These are phyloP conservation scores for Backusella tarrabulga DNA, from an alignment of 192 early-diverging fungal genomes.

Conservation along the genomic window DNA sequence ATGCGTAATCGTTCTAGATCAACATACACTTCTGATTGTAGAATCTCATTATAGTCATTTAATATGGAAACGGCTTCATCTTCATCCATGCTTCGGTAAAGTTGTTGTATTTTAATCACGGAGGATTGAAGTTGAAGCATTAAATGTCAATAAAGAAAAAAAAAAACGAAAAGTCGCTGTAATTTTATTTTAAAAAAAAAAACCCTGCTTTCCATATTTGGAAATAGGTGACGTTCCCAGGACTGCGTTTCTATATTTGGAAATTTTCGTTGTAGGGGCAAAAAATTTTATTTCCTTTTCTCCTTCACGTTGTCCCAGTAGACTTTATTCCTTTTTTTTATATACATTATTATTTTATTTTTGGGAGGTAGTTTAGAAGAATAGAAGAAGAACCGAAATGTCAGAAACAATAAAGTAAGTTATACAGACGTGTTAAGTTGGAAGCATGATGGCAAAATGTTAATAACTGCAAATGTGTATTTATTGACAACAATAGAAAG, in stretches of 20 bases:
- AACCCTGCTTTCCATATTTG: not conserved
- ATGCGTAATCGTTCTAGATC: slow-evolving; percentile 79
- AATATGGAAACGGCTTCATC: slow-evolving; percentile 40
- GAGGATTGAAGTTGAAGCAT: not conserved
- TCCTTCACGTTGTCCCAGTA: not conserved
- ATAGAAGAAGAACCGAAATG: not conserved
- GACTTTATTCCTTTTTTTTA: not conserved
- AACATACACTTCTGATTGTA: slow-evolving; percentile 79
- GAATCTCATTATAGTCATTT: slow-evolving; percentile 72
- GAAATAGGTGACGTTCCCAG: not conserved
- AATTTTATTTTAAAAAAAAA: not conserved
- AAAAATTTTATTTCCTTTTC: not conserved
- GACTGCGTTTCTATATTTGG: not conserved
- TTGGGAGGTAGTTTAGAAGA: not conserved
- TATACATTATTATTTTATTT: not conserved
- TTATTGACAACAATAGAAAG: slow-evolving; percentile 24
- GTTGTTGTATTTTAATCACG: not conserved
- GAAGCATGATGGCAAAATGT: not conserved
- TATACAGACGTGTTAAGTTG: not conserved
- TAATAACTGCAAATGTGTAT: not conserved
- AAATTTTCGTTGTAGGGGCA: not conserved
- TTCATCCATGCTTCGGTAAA: slow-evolving; percentile 15
- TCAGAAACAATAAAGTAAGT: slow-evolving; percentile 17
- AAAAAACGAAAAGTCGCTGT: not conserved
- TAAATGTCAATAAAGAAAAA: not conserved